Conservation (phyloP, 2,329 filamentous ascomycete genomes). For the Knufia fluminis region DNA sequence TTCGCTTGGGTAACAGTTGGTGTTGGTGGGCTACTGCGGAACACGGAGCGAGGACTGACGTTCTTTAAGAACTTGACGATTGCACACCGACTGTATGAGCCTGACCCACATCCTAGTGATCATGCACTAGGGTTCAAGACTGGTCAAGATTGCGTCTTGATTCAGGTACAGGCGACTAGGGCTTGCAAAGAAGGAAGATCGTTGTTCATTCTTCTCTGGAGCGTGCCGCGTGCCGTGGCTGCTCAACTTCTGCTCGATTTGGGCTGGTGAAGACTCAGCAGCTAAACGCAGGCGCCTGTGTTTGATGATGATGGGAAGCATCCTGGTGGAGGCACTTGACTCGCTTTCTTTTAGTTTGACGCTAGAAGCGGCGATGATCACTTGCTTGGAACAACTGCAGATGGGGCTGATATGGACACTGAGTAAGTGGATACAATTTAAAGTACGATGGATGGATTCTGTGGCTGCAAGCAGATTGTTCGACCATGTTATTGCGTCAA, state of each 20-base stretch:
- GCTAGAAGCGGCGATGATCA: background rate
- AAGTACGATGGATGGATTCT: background rate
- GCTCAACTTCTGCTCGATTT: background rate
- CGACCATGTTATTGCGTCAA: background rate
- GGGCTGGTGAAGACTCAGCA: background rate
- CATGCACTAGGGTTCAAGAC: background rate
- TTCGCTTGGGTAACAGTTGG: background rate
- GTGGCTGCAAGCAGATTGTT: background rate
- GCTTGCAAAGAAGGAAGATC: background rate
- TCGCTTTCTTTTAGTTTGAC: background rate
- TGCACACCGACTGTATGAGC: background rate
- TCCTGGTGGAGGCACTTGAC: background rate
- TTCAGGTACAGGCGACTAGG: background rate
- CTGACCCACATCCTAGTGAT: background rate
- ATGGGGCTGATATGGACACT: background rate
- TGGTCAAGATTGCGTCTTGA: background rate
- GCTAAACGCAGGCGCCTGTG: background rate
- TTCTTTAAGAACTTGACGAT: background rate
- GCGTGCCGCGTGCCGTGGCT: background rate
- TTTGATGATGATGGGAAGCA: background rate
- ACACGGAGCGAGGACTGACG: background rate
- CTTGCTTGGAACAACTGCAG: background rate
- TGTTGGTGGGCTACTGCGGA: background rate
- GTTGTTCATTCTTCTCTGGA: background rate
- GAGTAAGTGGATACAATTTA: background rate